These are phyloP conservation scores for Neohortaea acidophila DNA, from an alignment of 495 filamentous ascomycete genomes.

Conservation along the genomic window DNA sequence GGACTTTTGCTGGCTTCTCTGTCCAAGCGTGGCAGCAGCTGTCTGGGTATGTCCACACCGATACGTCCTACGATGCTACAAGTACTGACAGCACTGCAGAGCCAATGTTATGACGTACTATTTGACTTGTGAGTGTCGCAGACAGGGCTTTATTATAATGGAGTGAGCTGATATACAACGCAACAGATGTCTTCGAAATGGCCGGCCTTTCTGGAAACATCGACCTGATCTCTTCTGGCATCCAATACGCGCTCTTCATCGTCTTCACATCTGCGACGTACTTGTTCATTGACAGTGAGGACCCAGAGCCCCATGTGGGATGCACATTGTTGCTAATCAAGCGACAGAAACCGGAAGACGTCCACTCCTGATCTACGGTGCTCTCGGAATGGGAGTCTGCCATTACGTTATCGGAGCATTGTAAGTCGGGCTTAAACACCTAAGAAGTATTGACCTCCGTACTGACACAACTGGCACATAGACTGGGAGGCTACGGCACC, in stretches of 20 bases:
- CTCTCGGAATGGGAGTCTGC: slow-evolving; percentile 53
- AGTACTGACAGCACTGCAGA: no score
- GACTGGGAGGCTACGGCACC: slow-evolving; percentile 36
- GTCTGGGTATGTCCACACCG: slow-evolving; percentile 36
- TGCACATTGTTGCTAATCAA: neutral
- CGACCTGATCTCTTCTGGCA: slow-evolving; percentile 49
- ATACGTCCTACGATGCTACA: no score
- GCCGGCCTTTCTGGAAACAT: slow-evolving; percentile 46
- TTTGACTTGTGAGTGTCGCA: slow-evolving; percentile 36
- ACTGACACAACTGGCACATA: no score
- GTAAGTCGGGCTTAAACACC: neutral
- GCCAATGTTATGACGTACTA: slow-evolving; percentile 42
- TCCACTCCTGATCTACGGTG: slow-evolving; percentile 51
- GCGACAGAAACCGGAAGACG: slow-evolving; percentile 44
- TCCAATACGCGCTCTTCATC: slow-evolving; percentile 66
- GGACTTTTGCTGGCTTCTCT: slow-evolving; percentile 51
- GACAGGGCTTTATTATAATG: no score
- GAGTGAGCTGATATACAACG: no score
- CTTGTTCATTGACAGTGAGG: slow-evolving; percentile 47
- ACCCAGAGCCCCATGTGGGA: neutral
- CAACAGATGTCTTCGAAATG: slow-evolving; percentile 52
- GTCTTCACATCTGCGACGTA: slow-evolving; percentile 52
- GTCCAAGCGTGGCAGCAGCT: slow-evolving; percentile 63
- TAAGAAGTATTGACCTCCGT: neutral
- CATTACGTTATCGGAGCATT: slow-evolving; percentile 51